Conservation (phyloP, 345 rosid genomes). For the Psidium friedrichsthalianum region DNA sequence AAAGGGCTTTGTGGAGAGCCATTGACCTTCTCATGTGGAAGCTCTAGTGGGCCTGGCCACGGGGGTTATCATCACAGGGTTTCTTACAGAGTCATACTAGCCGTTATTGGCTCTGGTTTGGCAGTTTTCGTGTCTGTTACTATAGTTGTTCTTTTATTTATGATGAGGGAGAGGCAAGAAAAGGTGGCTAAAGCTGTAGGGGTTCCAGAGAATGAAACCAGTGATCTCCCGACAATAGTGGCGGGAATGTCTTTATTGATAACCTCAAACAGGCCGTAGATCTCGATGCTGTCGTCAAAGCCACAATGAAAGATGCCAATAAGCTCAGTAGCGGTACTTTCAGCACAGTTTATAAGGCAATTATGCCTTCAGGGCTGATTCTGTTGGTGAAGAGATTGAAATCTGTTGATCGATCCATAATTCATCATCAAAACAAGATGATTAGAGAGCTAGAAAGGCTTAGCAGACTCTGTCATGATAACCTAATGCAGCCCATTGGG, state of each 20-base stretch:
- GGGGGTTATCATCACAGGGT: slow-evolving; percentile 62
- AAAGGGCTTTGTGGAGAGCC: slow-evolving; percentile 91
- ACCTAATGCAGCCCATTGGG: slow-evolving; percentile 73
- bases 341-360: slow-evolving; percentile 79
- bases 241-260: slow-evolving; percentile 69
- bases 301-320: slow-evolving; percentile 74
- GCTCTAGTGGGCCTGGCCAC: slow-evolving; percentile 20
- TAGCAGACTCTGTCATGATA: slow-evolving; percentile 89
- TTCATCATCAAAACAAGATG: slow-evolving; percentile 90
- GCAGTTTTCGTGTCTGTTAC: slow-evolving; percentile 82
- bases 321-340: slow-evolving; percentile 77
- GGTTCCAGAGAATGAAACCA: slow-evolving; percentile 28
- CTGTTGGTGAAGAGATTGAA: slow-evolving; percentile 71
- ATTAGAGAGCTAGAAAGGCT: slow-evolving; percentile 91
- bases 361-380: slow-evolving; percentile 90
- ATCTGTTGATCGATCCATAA: slow-evolving; percentile 77
- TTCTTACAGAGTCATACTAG: slow-evolving; percentile 71
- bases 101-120: slow-evolving; percentile 84
- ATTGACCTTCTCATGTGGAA: slow-evolving; percentile 44
- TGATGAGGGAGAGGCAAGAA: slow-evolving; percentile 97
- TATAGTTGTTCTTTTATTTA: slow-evolving; percentile 71
- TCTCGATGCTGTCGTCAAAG: slow-evolving; percentile 76
- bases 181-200: slow-evolving; percentile 48
- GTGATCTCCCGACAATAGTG: slow-evolving; percentile 48
- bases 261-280: slow-evolving; percentile 87